Conservation (phyloP, 140 eudicot genomes). For the Stevia rebaudiana region DNA sequence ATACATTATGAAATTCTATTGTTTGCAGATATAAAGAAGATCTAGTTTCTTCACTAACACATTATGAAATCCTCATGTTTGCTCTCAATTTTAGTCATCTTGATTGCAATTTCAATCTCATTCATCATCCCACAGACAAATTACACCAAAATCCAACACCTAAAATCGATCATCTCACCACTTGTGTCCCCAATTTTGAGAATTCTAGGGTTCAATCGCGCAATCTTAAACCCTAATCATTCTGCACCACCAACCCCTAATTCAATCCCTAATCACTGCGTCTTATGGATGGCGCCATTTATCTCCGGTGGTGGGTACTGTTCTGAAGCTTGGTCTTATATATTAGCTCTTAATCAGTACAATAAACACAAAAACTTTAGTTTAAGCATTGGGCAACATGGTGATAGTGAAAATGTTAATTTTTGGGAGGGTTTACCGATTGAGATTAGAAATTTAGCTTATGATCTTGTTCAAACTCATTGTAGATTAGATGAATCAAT, state of each 20-base stretch:
- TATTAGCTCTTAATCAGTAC: conserved; percentile 40
- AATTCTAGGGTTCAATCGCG: conserved; percentile 19
- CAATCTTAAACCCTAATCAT: conserved; percentile 24
- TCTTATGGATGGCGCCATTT: conserved; percentile 86
- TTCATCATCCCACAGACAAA: conserved; percentile 29
- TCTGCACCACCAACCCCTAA: conserved; percentile 6
- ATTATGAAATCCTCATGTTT: conserved; percentile 37
- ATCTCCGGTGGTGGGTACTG: conserved; percentile 86
- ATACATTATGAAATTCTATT: neutral
- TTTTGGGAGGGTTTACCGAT: conserved; percentile 74
- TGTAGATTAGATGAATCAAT: conserved; percentile 50
- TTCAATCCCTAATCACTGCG: conserved; percentile 32
- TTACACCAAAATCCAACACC: conserved; percentile 16
- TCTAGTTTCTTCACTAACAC: conserved; percentile 1
- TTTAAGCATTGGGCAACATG: conserved; percentile 58
- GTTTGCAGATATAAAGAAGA: neutral
- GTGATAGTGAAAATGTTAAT: conserved; percentile 40
- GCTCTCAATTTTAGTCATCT: conserved; percentile 35
- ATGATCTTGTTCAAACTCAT: conserved; percentile 38
- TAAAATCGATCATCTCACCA: conserved; percentile 28
- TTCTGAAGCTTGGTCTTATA: conserved; percentile 86
- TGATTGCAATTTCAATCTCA: conserved; percentile 46
- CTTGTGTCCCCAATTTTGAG: conserved; percentile 8
- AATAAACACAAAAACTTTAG: conserved; percentile 28
- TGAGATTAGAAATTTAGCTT: conserved; percentile 45